phyloP scores from a whole-genome alignment of 2,329 filamentous ascomycete genomes.

The Fonsecaea multimorphosa region DNA sequence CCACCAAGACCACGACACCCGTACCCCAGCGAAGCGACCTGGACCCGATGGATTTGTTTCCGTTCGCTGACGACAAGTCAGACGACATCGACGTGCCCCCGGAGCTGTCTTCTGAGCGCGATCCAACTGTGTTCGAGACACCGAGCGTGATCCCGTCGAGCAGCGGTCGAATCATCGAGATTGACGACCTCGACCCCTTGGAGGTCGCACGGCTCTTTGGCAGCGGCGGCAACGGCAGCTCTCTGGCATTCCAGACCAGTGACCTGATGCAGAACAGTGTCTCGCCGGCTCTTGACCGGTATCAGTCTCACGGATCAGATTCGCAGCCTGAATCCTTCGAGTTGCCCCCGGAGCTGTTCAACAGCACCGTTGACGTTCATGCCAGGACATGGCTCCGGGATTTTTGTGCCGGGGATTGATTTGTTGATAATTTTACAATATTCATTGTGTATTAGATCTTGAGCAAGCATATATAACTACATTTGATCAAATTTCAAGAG shows the following conservation, averaged over 20 bases:
- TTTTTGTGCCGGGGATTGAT: slow-evolving; percentile 1
- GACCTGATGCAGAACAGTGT: no score
- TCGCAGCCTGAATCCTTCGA: background rate
- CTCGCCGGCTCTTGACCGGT: background rate
- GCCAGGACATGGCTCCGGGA: slow-evolving; percentile 19
- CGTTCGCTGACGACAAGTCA: no score
- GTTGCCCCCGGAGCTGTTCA: slow-evolving; percentile 3
- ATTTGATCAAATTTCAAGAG: no score
- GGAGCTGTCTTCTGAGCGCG: background rate
- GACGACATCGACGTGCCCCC: slow-evolving; percentile 10
- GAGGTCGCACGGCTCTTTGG: background rate
- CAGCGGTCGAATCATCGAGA: background rate
- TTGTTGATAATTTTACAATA: no score
- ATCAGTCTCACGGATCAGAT: background rate
- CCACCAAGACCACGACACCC: background rate
- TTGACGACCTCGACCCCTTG: background rate
- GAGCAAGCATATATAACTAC: background rate
- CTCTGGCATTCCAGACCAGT: background rate
- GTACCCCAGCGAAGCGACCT: background rate
- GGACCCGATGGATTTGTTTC: no score
- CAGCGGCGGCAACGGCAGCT: background rate
- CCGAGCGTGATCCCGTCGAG: background rate
- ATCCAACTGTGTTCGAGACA: background rate
- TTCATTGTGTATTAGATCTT: no score
- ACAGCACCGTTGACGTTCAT: background rate